Evolutionary conservation across 257 asterid species (phyloP), one percentile per base, ranked within the genome.

Genomic region (Schizonepeta tenuifolia): DNA sequence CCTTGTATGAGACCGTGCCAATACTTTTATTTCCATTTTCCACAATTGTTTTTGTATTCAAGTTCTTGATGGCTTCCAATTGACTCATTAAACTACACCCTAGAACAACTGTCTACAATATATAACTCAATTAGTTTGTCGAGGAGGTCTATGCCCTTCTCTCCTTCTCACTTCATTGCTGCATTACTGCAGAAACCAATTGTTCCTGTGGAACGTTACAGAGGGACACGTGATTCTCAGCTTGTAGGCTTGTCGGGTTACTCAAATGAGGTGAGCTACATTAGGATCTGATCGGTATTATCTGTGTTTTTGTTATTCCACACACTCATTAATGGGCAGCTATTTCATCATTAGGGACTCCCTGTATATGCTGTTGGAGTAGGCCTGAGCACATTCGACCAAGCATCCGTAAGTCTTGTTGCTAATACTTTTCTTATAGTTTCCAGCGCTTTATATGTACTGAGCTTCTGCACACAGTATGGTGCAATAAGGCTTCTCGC

Each of bases 171-270:
- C 60, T 47, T 28, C 3, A 31, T 13, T 46, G 36, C n/a, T 38
- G n/a, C 38, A 40, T 66, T 14, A 50, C 57, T 64, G 69, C 89
- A 89, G 96, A 85, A 86, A 69, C 96, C 93, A 20, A 83, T 89
- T 47, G 70, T 89, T 78, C 90, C 93, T 2, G 51, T 31, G 14
- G 89, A 83, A 60, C 83, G 77, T 57, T 89, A 85, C 76, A 72
- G 89, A 84, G 84, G 75, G 7, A 87, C 85, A 56, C 96, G 92
- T 28, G 92, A 86, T 79, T 83, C 96, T n/a, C 90, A 87, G 77
- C 96, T 83, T 60, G 71, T 83, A 70, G 93, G 93, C 38, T 59
- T 85, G 60, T 82, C 96, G 2, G 93, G 90, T 63, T 89, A 89
- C 88, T 77, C 93, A 21, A 62, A 81, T 14, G 90, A 89, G 92